Evolutionary conservation across 768 basidiomycete genomes (phyloP).

Genomic region (Sistotremastrum niveocremeum): DNA sequence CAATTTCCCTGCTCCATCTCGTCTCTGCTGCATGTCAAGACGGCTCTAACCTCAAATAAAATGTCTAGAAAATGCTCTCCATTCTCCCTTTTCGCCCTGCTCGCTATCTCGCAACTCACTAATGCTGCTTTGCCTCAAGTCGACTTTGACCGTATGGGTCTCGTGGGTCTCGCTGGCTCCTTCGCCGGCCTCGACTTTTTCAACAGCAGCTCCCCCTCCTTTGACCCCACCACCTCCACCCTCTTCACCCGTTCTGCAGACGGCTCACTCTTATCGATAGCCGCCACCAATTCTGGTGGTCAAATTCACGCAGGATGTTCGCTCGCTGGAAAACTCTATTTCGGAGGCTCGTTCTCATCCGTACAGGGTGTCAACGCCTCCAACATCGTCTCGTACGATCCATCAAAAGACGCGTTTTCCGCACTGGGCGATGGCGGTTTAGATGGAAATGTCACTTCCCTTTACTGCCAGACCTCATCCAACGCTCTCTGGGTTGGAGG

Average conservation of each 20-base stretch:
- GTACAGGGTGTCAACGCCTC: conserved; percentile 42
- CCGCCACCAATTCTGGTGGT: conserved; percentile 71
- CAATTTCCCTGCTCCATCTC: no score
- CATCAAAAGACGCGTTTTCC: conserved; percentile 42
- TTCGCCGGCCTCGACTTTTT: conserved; percentile 81
- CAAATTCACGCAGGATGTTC: conserved; percentile 61
- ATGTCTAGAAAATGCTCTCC: no score
- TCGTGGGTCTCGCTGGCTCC: conserved; percentile 74
- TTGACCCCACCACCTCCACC: conserved; percentile 61
- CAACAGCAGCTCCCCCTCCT: conserved; percentile 36
- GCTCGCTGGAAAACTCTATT: conserved; percentile 54
- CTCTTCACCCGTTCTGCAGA: conserved; percentile 50
- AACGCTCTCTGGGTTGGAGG: conserved; percentile 72
- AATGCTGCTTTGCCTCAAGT: conserved; percentile 37
- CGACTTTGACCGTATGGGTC: conserved; percentile 79
- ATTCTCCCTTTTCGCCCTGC: no score
- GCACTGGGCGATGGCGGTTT: conserved; percentile 56
- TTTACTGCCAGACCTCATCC: conserved; percentile 63
- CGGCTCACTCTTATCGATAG: conserved; percentile 57
- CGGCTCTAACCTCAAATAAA: no score
- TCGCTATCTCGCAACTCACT: neutral
- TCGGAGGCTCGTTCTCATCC: conserved; percentile 75
- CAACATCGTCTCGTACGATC: conserved; percentile 70
- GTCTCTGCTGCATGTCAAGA: no score
- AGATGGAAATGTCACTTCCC: conserved; percentile 54